Percentiles rank a stretch among this genome's conserved stretches.
Evolutionary conservation across 1,284 basidiomycete species (phyloP).

Genomic region (Sphaerobolus stellatus): DNA sequence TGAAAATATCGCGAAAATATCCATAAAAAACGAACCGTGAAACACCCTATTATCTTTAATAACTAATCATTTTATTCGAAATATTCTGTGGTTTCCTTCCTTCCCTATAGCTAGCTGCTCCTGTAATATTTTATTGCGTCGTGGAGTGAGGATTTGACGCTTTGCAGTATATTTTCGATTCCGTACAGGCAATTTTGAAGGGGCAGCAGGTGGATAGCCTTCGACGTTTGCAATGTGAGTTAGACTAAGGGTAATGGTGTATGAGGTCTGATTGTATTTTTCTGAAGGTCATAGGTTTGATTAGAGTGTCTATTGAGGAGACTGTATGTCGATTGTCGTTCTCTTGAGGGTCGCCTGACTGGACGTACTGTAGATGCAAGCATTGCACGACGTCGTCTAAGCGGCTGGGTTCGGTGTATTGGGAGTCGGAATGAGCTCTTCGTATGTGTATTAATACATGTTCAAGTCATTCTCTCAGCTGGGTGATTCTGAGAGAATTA

Average conservation of each 20-base stretch:
- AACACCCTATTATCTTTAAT: no score
- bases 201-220: conserved; percentile 44
- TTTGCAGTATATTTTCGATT: conserved; percentile 49
- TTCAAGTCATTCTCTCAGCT: no score
- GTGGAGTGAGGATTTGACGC: no score
- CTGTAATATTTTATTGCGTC: no score
- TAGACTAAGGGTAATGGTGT: conserved; percentile 18
- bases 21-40: no score
- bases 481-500: no score
- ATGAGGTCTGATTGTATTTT: neutral
- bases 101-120: no score
- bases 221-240: conserved; percentile 40
- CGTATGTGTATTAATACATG: conserved; percentile 38
- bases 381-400: conserved; percentile 48
- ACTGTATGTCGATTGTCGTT: conserved; percentile 12
- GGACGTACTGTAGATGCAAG: conserved; percentile 43
- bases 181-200: conserved; percentile 41
- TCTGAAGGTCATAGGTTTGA: conserved; percentile 31
- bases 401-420: conserved; percentile 43
- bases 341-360: neutral
- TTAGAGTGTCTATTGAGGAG: conserved; percentile 20
- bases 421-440: conserved; percentile 50
- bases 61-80: no score
- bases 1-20: no score
- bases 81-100: no score